Conservation (phyloP, 23 red algal species). For the Chondrus crispus region DNA sequence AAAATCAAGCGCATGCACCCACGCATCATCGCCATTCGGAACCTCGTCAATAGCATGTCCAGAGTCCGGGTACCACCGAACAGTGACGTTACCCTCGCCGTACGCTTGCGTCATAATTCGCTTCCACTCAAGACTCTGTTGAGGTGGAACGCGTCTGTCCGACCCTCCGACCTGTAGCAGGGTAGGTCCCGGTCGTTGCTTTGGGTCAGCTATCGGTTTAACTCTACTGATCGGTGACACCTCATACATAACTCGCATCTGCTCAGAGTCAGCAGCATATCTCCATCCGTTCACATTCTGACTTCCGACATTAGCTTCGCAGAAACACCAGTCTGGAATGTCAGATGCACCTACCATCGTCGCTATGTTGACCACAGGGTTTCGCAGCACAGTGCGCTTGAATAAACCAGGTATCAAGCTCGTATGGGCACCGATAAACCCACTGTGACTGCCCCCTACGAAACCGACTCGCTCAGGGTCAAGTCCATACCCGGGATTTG, state of each 20-base stretch:
- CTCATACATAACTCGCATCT: background rate
- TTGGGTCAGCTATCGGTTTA: background rate
- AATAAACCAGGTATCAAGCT: slow-evolving; percentile 47
- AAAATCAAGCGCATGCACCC: slow-evolving; percentile 81
- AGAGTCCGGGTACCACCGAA: slow-evolving; percentile 64
- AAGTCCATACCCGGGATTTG: background rate
- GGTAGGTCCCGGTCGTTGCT: slow-evolving; percentile 13
- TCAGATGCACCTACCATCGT: slow-evolving; percentile 83
- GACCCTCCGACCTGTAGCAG: slow-evolving; percentile 78
- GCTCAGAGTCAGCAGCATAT: slow-evolving; percentile 1
- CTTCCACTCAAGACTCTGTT: slow-evolving; percentile 82
- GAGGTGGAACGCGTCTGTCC: slow-evolving; percentile 81
- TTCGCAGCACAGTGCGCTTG: slow-evolving; percentile 73
- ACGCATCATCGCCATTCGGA: slow-evolving; percentile 84
- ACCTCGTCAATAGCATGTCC: slow-evolving; percentile 84
- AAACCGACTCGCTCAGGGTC: slow-evolving; percentile 31
- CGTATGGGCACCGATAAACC: slow-evolving; percentile 91
- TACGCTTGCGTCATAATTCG: slow-evolving; percentile 31
- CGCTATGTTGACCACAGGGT: slow-evolving; percentile 90
- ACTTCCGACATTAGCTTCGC: slow-evolving; percentile 46
- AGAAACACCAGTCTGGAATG: slow-evolving; percentile 97
- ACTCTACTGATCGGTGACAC: slow-evolving; percentile 40
- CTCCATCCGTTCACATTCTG: background rate
- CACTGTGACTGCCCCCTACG: slow-evolving; percentile 94
- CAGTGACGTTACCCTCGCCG: slow-evolving; percentile 7